These are phyloP conservation scores for Tetratostichococcus sp. DNA, from an alignment of 139 green algal species.

Conservation along the genomic window DNA sequence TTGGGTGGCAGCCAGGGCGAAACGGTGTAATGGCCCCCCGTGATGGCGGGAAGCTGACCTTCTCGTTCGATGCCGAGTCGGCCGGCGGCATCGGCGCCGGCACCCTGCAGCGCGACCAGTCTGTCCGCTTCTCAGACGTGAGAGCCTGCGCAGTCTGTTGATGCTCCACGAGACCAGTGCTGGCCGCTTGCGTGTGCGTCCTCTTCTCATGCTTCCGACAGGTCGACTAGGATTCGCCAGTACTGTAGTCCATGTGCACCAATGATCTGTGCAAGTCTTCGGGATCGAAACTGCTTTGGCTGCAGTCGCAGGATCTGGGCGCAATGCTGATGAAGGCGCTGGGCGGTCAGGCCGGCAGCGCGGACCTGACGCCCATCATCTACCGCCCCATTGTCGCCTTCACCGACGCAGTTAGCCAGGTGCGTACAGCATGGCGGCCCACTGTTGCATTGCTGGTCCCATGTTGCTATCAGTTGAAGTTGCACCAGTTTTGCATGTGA, in stretches of 20 bases:
- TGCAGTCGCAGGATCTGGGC: constrained; percentile 1
- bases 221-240: too few relatives aligned
- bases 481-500: too few relatives aligned
- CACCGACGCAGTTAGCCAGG: not conserved
- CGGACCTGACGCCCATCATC: constrained; percentile 34
- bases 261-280: too few relatives aligned
- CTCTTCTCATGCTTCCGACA: too few relatives aligned
- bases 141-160: not conserved
- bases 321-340: constrained; percentile 13
- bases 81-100: not conserved
- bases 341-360: constrained; percentile 16
- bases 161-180: too few relatives aligned
- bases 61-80: constrained; percentile 29
- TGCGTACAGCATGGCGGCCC: too few relatives aligned
- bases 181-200: too few relatives aligned
- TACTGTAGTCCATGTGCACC: too few relatives aligned
- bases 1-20: not conserved
- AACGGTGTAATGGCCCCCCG: not conserved
- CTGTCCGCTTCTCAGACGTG: not conserved
- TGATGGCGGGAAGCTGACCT: constrained; percentile 23
- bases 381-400: constrained; percentile 29
- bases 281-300: too few relatives aligned
- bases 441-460: too few relatives aligned
- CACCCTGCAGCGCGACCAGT: not conserved
- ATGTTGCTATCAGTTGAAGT: too few relatives aligned